Evolutionary conservation across 1,284 basidiomycete genomes (phyloP), one percentile per base, ranked within the genome.

Genomic region (Sporisorium exsertum): DNA sequence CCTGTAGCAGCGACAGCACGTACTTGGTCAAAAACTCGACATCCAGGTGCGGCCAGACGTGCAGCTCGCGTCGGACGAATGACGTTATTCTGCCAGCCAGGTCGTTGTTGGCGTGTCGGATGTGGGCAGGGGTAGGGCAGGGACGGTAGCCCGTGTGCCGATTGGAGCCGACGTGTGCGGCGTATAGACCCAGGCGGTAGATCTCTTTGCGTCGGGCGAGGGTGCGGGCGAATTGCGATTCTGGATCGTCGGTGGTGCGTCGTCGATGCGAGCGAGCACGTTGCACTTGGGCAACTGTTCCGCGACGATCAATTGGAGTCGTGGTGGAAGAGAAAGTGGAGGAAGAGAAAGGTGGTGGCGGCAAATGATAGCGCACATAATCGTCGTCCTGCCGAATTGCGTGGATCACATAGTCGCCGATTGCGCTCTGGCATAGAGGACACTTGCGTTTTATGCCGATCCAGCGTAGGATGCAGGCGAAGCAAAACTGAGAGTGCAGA

Each of bases 401-500:
- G 60, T 84, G 81, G 43, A 84, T 76, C 16, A 85, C 54, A 47
- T 74, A 67, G 2, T 78, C 65, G 16, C 80, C 81, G 4, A 86
- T 77, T 1, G 56, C 56, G 8, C 71, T 56, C 35, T 76, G 72
- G 52, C 85, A 86, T 3, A 86, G 70, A 0, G 85, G 85, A 76
- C 85, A 86, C 46, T 68, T 58, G 22, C 81, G 77, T 13, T 74
- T 77, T 61, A 83, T 82, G 22, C 69, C 64, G 1, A 70, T 64
- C 85, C 85, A 86, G 1, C 79, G 73, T 2, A 81, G 43, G 52
- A 86, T 85, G 64, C 85, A 86, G 12, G 50, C 52, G 33, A 83
- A 86, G 81, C 85, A 86, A 70, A 86, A 86, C 27, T 77, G 73
- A n/a, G 78, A 76, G 43, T 86, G 85, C 20, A 77, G 64, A 47